Conservation (phyloP, 345 rosid species). For the Jatropha curcas region DNA sequence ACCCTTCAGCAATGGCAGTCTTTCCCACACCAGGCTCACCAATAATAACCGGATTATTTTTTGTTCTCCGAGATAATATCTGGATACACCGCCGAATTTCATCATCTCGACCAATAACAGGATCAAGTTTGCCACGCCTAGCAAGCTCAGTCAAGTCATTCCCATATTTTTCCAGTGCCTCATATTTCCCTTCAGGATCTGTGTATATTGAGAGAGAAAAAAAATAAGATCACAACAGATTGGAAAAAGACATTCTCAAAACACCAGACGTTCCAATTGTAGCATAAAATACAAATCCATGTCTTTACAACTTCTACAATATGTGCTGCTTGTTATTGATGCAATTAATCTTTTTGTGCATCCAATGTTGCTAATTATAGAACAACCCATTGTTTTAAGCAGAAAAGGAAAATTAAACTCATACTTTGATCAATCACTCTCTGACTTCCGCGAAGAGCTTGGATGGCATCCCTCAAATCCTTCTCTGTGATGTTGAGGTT, state of each 20-base stretch:
- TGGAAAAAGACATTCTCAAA: not conserved
- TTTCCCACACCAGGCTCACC: slow-evolving; percentile 98
- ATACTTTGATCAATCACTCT: slow-evolving; percentile 89
- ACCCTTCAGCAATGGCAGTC: slow-evolving; percentile 93
- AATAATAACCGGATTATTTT: slow-evolving; percentile 91
- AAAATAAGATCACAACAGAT: not conserved
- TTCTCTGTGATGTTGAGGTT: slow-evolving; percentile 56
- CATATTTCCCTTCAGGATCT: slow-evolving; percentile 89
- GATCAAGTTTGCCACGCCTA: slow-evolving; percentile 86
- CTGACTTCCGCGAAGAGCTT: slow-evolving; percentile 81
- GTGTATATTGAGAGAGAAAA: slow-evolving; percentile 22
- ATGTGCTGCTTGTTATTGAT: not conserved
- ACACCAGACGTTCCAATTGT: not conserved
- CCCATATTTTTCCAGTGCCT: slow-evolving; percentile 83
- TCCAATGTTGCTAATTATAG: not conserved
- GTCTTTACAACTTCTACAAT: not conserved
- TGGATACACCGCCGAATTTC: slow-evolving; percentile 87
- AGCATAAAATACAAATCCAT: too few relatives aligned
- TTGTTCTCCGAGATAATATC: slow-evolving; percentile 87
- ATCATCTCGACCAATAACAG: slow-evolving; percentile 89
- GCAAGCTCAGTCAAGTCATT: slow-evolving; percentile 93
- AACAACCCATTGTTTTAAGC: not conserved
- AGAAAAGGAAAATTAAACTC: not conserved
- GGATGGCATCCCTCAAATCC: slow-evolving; percentile 61
- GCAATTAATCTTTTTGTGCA: not conserved